Base-by-base conservation (phyloP, 768 basidiomycete species). In the Suillus hirtellus region DNA sequence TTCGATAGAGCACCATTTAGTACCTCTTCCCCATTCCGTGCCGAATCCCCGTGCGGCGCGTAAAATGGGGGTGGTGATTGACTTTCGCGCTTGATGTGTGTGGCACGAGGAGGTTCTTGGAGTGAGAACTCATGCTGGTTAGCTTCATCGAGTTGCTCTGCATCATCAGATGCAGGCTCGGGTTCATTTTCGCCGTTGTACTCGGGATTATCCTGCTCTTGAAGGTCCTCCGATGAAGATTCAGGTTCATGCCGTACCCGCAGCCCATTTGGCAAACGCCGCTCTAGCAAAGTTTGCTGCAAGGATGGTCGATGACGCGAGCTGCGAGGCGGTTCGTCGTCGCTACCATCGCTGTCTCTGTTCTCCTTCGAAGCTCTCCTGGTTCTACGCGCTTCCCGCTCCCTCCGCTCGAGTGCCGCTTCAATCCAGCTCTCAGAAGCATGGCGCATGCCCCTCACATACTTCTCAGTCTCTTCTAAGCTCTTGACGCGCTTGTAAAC, bases 391-490 rank as follows among this genome's bases (percentile, higher is more conserved):
- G 55, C 55, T n/a, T 44, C 44, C 56, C 37, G 19, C 31, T 47
- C 43, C 19, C 34, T 64, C 60, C n/a, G 34, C 34, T 60, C n/a
- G 47, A 65, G n/a, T 9, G 10, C 34, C 0, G n/a, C 31, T 47
- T 66, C 67, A 8, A 69, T 72, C 60, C 64, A 71, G 2, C 50
- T 68, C 62, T 79, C 78, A 2, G 79, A 78, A 31, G 69, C 75
- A 61, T 77, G 68, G 24, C 73, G 75, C 80, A 80, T 82, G 62
- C 67, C 68, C 55, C 65, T 67, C 65, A 82, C 68, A 47, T 79
- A 71, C 52, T 72, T 69, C 59, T 83, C 82, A 31, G 81, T 74
- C 60, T 73, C 70, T 15, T 70, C 63, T 19, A 86, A 67, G 62
- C 73, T 79, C 54, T 72, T 65, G 24, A 77, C 70, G 0, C 66